Evolutionary conservation across 2,329 filamentous ascomycete genomes (phyloP).

Genomic region (Botrytis sinoallii): DNA sequence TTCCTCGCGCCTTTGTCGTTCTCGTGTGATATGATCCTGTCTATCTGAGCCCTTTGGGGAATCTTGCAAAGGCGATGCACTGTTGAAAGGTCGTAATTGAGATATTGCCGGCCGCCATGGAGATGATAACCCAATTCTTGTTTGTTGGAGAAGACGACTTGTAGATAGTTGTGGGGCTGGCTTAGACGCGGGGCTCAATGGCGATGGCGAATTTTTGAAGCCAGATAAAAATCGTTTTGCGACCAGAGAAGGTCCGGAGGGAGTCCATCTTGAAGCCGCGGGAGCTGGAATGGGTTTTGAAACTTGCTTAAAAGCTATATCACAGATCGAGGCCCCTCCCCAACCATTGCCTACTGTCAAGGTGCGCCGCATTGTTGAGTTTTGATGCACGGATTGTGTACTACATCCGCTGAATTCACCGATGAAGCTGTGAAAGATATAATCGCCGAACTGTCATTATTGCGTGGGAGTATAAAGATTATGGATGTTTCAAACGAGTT

Average conservation of each 20-base stretch:
- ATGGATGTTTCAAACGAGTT: not conserved
- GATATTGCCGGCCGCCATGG: constrained; percentile 34
- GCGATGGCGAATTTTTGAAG: constrained; percentile 22
- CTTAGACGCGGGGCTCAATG: constrained; percentile 19
- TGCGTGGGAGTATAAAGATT: constrained; percentile 17
- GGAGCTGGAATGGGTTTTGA: constrained; percentile 22
- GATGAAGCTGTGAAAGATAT: constrained; percentile 26
- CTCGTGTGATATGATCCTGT: constrained; percentile 38
- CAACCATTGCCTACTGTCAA: constrained; percentile 28
- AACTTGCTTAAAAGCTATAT: constrained; percentile 31
- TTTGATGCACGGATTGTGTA: constrained; percentile 19
- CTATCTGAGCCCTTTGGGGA: constrained; percentile 30
- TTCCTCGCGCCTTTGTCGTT: constrained; percentile 42
- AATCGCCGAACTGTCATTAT: constrained; percentile 32
- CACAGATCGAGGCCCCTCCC: constrained; percentile 26
- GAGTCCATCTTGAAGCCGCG: constrained; percentile 20
- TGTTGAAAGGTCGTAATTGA: constrained; percentile 35
- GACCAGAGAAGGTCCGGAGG: constrained; percentile 9
- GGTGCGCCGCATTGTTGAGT: constrained; percentile 33
- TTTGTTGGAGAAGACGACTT: constrained; percentile 22
- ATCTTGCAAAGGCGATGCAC: constrained; percentile 28
- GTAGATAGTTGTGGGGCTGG: constrained; percentile 20
- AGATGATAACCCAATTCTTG: constrained; percentile 25
- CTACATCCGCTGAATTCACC: constrained; percentile 34
- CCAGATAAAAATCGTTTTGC: constrained; percentile 25